Evolutionary conservation across 148 eudicot genomes (phyloP).

Genomic region (Pharnaceum exiguum): DNA sequence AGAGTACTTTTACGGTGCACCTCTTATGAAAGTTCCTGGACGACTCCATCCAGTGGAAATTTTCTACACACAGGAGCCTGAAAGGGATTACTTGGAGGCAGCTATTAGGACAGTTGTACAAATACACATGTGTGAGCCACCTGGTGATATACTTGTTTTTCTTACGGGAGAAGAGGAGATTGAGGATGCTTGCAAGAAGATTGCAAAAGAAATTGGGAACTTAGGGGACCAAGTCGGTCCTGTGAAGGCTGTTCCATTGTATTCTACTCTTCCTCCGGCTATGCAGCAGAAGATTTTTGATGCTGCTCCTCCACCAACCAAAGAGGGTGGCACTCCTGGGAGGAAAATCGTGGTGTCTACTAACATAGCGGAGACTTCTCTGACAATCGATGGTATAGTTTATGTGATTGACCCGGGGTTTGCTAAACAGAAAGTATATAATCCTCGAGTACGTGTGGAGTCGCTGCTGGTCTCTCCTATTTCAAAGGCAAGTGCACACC

Average conservation of each 20-base stretch:
- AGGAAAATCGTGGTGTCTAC: slow-evolving; percentile 71
- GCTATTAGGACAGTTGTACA: slow-evolving; percentile 86
- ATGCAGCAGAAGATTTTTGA: slow-evolving; percentile 78
- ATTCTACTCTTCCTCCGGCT: slow-evolving; percentile 69
- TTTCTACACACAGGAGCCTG: slow-evolving; percentile 79
- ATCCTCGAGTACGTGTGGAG: slow-evolving; percentile 68
- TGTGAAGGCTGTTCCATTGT: slow-evolving; percentile 52
- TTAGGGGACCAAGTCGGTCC: slow-evolving; percentile 56
- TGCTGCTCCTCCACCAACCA: slow-evolving; percentile 55
- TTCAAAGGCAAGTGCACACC: slow-evolving; percentile 73
- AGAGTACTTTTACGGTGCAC: slow-evolving; percentile 70
- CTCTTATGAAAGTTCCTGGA: slow-evolving; percentile 92
- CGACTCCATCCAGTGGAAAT: slow-evolving; percentile 92
- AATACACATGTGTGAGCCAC: slow-evolving; percentile 64
- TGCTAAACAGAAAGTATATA: slow-evolving; percentile 62
- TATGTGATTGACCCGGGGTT: slow-evolving; percentile 74
- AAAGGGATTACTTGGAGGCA: slow-evolving; percentile 86
- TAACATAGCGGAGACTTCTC: slow-evolving; percentile 68
- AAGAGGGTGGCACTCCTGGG: slow-evolving; percentile 71
- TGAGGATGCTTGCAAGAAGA: slow-evolving; percentile 58
- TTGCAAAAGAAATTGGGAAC: slow-evolving; percentile 42
- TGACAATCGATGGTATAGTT: slow-evolving; percentile 74
- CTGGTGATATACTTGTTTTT: slow-evolving; percentile 75
- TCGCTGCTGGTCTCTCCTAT: slow-evolving; percentile 66
- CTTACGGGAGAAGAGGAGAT: slow-evolving; percentile 79